Evolutionary conservation across 768 basidiomycete genomes (phyloP).

Genomic region (Suillus bovinus): DNA sequence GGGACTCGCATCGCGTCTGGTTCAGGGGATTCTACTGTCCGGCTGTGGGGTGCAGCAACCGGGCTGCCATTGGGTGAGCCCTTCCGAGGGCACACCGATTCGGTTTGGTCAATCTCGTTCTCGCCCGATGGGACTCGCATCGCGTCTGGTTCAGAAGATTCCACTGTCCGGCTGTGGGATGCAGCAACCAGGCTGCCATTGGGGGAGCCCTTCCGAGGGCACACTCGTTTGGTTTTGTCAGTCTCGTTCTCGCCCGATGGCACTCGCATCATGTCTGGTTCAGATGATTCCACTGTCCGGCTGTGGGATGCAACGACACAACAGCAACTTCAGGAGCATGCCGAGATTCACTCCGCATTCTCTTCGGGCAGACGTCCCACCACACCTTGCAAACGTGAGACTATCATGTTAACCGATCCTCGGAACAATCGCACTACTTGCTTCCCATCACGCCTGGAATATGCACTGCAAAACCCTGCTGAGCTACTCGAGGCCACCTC

Average conservation of each 20-base stretch:
- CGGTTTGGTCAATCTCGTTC: background rate
- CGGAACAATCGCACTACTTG: too few relatives aligned
- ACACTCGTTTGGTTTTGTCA: background rate
- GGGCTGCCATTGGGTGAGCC: constrained; percentile 15
- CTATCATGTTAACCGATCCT: too few relatives aligned
- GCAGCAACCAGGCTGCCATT: constrained; percentile 18
- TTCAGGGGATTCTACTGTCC: background rate
- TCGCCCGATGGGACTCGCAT: background rate
- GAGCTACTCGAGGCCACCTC: too few relatives aligned
- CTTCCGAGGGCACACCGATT: background rate
- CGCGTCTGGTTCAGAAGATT: background rate
- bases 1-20: constrained; percentile 3
- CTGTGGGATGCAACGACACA: background rate
- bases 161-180: constrained; percentile 18
- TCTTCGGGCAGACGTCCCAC: too few relatives aligned
- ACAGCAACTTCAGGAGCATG: too few relatives aligned
- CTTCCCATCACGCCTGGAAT: too few relatives aligned
- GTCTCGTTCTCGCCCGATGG: background rate
- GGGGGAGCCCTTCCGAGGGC: background rate
- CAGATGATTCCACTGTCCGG: background rate
- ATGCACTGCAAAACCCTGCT: too few relatives aligned
- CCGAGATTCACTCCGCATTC: too few relatives aligned
- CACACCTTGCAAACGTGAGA: too few relatives aligned
- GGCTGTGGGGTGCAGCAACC: constrained; percentile 17
- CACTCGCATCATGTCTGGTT: background rate